These are phyloP conservation scores for Psilocybe sp. DNA, from an alignment of 768 basidiomycete genomes.

Conservation along the genomic window DNA sequence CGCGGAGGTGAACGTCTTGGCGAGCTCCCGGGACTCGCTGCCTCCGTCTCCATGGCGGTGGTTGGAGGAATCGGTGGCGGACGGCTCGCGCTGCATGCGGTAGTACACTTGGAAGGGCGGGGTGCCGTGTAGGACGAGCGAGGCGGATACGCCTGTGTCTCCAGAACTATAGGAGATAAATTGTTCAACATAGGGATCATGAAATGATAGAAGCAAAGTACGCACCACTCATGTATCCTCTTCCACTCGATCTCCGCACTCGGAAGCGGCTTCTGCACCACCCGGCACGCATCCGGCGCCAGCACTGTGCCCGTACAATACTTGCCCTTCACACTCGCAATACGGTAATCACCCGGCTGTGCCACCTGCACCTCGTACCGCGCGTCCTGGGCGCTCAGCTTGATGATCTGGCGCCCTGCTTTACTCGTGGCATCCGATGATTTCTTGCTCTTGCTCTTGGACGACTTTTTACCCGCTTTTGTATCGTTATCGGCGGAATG, in stretches of 20 bases:
- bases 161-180: conserved; percentile 65
- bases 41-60: no score
- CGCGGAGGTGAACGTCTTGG: conserved; percentile 61
- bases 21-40: conserved; percentile 37
- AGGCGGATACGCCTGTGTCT: conserved; percentile 88
- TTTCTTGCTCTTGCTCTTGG: conserved; percentile 40
- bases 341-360: no score
- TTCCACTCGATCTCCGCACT: conserved; percentile 87
- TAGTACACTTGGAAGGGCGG: conserved; percentile 89
- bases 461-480: conserved; percentile 67
- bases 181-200: conserved; percentile 1
- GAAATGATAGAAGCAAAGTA: neutral
- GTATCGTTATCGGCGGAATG: conserved; percentile 38
- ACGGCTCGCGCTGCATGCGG: conserved; percentile 57
- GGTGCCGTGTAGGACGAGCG: conserved; percentile 81
- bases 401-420: no score
- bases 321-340: conserved; percentile 18
- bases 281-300: conserved; percentile 77
- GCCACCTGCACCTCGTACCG: no score
- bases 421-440: no score
- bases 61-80: no score
- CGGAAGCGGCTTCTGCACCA: conserved; percentile 73
- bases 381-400: no score
- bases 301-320: conserved; percentile 82
- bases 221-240: conserved; percentile 86